These are phyloP conservation scores for Vachellia pachyceras DNA, from an alignment of 306 rosid species.

Conservation along the genomic window DNA sequence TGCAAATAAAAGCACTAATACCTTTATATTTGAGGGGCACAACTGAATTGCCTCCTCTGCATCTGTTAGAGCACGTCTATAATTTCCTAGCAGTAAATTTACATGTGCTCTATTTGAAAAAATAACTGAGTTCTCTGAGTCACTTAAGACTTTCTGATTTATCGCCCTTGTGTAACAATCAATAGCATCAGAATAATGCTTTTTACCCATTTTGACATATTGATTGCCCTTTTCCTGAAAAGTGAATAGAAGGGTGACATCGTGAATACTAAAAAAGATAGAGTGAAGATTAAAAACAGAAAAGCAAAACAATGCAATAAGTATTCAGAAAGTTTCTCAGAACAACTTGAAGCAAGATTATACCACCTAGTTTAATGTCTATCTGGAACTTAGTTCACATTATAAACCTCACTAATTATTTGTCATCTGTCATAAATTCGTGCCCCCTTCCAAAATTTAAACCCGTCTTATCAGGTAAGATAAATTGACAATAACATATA, in stretches of 20 bases:
- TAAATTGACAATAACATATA: background rate
- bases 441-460: background rate
- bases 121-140: slow-evolving; percentile 66
- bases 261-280: slow-evolving; percentile 25
- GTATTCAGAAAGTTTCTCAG: background rate
- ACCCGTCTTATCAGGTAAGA: background rate
- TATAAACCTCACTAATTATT: background rate
- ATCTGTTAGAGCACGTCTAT: slow-evolving; percentile 82
- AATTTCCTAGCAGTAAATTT: slow-evolving; percentile 81
- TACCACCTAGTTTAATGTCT: background rate
- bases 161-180: slow-evolving; percentile 90
- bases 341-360: slow-evolving; percentile 13
- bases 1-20: slow-evolving; percentile 35
- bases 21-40: slow-evolving; percentile 76
- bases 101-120: slow-evolving; percentile 86
- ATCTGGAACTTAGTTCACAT: background rate
- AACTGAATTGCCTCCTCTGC: slow-evolving; percentile 76
- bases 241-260: slow-evolving; percentile 8
- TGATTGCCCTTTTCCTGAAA: slow-evolving; percentile 88
- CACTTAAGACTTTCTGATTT: slow-evolving; percentile 66
- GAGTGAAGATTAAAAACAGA: background rate
- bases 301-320: background rate
- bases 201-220: slow-evolving; percentile 79
- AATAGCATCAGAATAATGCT: slow-evolving; percentile 82
- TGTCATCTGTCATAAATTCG: background rate